Evolutionary conservation across 2,329 filamentous ascomycete species (phyloP).

Genomic region (Aureobasidium sp.): DNA sequence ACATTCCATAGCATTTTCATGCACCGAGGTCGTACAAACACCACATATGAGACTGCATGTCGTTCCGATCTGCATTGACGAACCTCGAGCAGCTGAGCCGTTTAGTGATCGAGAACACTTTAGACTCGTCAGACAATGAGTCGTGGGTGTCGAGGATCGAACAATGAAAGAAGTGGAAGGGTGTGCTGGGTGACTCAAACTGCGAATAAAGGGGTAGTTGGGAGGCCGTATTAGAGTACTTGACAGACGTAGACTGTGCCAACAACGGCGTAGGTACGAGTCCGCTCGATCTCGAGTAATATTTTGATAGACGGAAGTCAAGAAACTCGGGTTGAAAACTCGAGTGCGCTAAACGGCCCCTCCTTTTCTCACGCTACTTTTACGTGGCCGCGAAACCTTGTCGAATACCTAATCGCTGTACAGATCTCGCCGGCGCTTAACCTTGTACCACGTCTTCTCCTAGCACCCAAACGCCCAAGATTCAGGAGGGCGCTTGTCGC

Average conservation of each 20-base stretch:
- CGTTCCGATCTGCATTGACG: not conserved
- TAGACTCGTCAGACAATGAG: not conserved
- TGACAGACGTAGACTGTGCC: not conserved
- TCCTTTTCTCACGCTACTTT: slow-evolving; percentile 6
- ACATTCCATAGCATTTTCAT: slow-evolving; percentile 5
- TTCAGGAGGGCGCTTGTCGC: slow-evolving; percentile 8
- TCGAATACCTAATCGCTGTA: not conserved
- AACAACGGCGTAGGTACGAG: not conserved
- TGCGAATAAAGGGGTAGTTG: not conserved
- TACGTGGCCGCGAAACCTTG: slow-evolving; percentile 1
- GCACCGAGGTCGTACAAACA: not conserved
- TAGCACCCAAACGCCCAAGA: not conserved
- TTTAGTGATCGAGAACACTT: not conserved
- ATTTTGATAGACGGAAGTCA: not conserved
- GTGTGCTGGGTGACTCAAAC: not conserved
- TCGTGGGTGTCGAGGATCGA: not conserved
- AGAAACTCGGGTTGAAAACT: not conserved
- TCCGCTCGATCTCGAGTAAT: not conserved
- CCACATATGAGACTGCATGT: not conserved
- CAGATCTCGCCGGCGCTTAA: slow-evolving; percentile 5
- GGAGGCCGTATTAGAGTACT: not conserved
- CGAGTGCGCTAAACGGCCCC: not conserved
- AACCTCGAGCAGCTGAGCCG: not conserved
- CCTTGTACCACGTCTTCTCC: slow-evolving; percentile 7
- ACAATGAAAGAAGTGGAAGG: not conserved